Evolutionary conservation across 2,329 filamentous ascomycete genomes (phyloP).

Genomic region (Ophiostoma triangulosporum): DNA sequence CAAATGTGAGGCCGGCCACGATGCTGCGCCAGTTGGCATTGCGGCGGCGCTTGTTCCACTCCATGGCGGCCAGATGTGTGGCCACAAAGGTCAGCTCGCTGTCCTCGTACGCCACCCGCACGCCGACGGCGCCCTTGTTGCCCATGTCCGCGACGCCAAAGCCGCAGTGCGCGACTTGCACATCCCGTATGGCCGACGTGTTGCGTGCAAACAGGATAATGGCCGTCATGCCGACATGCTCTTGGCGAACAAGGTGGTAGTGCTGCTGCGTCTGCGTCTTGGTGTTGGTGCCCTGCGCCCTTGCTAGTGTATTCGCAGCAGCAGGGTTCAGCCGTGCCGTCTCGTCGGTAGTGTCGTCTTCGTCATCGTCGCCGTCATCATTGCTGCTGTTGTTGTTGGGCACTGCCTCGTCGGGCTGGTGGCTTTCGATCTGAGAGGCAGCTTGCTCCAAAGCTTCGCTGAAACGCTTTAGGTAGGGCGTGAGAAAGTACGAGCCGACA

Average conservation of each 20-base stretch:
- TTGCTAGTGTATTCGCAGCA: background rate
- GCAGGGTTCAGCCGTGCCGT: background rate
- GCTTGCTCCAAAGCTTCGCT: constrained; percentile 59
- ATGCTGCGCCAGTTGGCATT: constrained; percentile 86
- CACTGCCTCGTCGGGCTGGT: background rate
- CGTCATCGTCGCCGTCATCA: constrained; percentile 4
- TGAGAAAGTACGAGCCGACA: constrained; percentile 67
- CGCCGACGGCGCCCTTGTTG: constrained; percentile 84
- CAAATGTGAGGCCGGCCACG: constrained; percentile 67
- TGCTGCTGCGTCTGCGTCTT: constrained; percentile 16
- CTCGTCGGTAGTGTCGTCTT: background rate
- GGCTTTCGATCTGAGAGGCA: constrained; percentile 27
- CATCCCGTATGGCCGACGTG: constrained; percentile 42
- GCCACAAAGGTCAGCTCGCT: constrained; percentile 73
- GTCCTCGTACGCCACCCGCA: constrained; percentile 50
- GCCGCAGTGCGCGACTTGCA: constrained; percentile 72
- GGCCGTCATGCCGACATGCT: constrained; percentile 79
- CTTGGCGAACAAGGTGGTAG: constrained; percentile 57
- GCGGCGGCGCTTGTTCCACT: constrained; percentile 58
- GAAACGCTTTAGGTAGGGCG: constrained; percentile 62
- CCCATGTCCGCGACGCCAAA: constrained; percentile 82
- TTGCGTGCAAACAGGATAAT: constrained; percentile 72
- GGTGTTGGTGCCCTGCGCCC: background rate
- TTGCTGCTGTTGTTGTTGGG: background rate
- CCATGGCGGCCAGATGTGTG: constrained; percentile 80